Evolutionary conservation across 495 filamentous ascomycete genomes (phyloP).

Genomic region (Friedmanniomyces simplex): DNA sequence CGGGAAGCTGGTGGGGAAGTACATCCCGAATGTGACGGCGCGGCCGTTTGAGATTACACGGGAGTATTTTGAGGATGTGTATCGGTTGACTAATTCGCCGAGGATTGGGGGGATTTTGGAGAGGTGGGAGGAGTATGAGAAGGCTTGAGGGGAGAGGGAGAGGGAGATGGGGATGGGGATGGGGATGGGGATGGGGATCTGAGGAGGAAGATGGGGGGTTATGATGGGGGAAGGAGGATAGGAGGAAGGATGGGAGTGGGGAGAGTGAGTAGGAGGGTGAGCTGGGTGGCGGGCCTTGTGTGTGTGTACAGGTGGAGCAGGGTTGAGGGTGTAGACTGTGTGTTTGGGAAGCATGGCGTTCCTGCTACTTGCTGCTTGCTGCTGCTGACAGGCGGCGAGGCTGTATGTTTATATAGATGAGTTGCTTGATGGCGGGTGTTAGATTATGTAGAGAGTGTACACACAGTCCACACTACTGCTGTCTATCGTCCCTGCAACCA

Average conservation of each 20-base stretch:
- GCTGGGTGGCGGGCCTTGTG: too few relatives aligned
- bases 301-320: too few relatives aligned
- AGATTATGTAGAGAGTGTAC: not conserved
- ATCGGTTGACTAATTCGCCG: constrained; percentile 82
- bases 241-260: too few relatives aligned
- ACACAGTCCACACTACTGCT: not conserved
- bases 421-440: not conserved
- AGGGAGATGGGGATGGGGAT: not conserved
- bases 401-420: not conserved
- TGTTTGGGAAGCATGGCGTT: too few relatives aligned
- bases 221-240: too few relatives aligned
- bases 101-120: constrained; percentile 82
- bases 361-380: too few relatives aligned
- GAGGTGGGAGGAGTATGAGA: constrained; percentile 66
- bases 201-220: too few relatives aligned
- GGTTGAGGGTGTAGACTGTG: too few relatives aligned
- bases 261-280: too few relatives aligned
- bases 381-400: too few relatives aligned
- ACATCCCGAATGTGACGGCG: constrained; percentile 97
- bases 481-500: too few relatives aligned
- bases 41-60: constrained; percentile 89
- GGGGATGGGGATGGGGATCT: too few relatives aligned
- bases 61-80: constrained; percentile 99
- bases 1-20: constrained; percentile 91
- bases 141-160: constrained; percentile 27